Evolutionary conservation across 805 yeast species (phyloP), one percentile per base, ranked within the genome.

Genomic region (Candida incommunis): DNA sequence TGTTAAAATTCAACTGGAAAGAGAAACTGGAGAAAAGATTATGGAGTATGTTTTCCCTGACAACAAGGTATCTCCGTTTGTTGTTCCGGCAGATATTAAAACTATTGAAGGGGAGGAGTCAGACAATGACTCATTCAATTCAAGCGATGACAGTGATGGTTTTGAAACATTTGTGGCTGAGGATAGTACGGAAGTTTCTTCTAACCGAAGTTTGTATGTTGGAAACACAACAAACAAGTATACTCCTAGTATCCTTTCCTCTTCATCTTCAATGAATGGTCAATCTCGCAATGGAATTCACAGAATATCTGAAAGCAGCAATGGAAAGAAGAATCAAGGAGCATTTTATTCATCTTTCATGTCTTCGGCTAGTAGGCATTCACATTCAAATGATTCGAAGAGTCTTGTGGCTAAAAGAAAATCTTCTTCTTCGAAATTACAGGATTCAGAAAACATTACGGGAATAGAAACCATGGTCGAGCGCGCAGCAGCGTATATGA

Each of bases 41-140:
- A 66, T 81, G 55, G 65, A 69, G 16, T 88, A 84, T 64, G 63
- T 81, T n/a, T 81, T 85, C 63, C 94, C 94, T 0, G 64, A 69
- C 22, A 65, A 45, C 27, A 44, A 45, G 37, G 20, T 13, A 5
- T 31, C 37, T 11, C 37, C 37, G 5, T 31, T 31, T 31, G 37
- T 31, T 4, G 20, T 31, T 4, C 37, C 37, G 7, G 37, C 18
- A 11, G 37, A 31, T n/a, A 13, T 31, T n/a, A 18, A 18, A 7
- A 7, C 18, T n/a, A 5, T 18, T 5, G n/a, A 31, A 5, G 18
- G 37, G 9, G 18, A 31, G 13, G 37, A 7, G 7, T 5, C 9
- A 4, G 13, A 9, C 20, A 18, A 31, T 16, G 18, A 31, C 18
- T 13, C 20, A 11, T 11, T 11, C n/a, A 18, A 31, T n/a, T 31